Evolutionary conservation across 768 basidiomycete species (phyloP).

Genomic region (Boletellus ananiceps): DNA sequence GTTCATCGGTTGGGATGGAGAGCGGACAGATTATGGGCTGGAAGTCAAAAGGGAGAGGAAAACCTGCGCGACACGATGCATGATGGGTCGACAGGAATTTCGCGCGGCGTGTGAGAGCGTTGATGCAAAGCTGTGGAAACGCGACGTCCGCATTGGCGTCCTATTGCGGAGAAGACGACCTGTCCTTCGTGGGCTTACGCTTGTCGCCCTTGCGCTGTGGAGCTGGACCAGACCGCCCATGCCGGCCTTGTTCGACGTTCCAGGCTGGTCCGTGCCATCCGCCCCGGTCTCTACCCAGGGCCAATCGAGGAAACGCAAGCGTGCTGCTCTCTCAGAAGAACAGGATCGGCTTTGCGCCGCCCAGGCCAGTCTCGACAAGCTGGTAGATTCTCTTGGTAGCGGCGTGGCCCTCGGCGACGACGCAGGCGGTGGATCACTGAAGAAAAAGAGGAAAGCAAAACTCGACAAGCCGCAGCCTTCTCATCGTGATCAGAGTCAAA

Average conservation of each 20-base stretch:
- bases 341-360: constrained; percentile 35
- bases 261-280: constrained; percentile 60
- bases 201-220: too few species aligned
- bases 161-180: background rate
- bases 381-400: constrained; percentile 47
- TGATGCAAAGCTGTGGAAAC: constrained; percentile 9
- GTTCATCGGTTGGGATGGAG: background rate
- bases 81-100: constrained; percentile 2
- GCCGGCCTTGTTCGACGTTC: constrained; percentile 54
- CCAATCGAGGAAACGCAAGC: constrained; percentile 46
- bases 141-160: constrained; percentile 19
- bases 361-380: constrained; percentile 56
- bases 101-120: constrained; percentile 15
- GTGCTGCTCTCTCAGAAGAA: constrained; percentile 39
- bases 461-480: constrained; percentile 1
- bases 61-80: constrained; percentile 16
- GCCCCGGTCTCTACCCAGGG: constrained; percentile 35
- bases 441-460: constrained; percentile 18
- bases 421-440: constrained; percentile 17
- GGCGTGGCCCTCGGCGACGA: constrained; percentile 26
- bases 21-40: background rate
- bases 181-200: too few species aligned
- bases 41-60: background rate
- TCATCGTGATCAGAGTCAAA: constrained; percentile 4
- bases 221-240: constrained; percentile 11